Conservation (phyloP, 495 filamentous ascomycete species). For the Tuber umbilicatum region DNA sequence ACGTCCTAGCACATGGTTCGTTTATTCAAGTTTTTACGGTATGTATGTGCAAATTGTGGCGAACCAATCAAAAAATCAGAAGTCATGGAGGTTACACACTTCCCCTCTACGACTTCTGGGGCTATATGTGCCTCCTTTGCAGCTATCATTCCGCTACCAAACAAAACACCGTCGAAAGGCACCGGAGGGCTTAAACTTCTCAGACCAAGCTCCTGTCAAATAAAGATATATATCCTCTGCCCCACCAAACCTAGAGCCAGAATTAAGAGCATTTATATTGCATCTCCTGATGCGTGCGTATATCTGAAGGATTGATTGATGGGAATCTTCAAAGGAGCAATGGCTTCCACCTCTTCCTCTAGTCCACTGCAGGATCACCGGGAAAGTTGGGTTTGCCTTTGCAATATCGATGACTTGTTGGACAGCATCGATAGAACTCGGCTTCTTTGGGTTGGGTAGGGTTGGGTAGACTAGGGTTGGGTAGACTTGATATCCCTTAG, state of each 20-base stretch:
- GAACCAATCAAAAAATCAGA: too few relatives aligned
- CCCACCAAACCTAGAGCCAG: conserved; percentile 86
- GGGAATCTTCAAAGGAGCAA: conserved; percentile 93
- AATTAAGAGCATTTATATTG: conserved; percentile 77
- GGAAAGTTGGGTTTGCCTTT: conserved; percentile 81
- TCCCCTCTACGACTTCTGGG: too few relatives aligned
- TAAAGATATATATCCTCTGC: conserved; percentile 89
- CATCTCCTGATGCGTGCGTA: conserved; percentile 74
- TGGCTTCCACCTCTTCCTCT: conserved; percentile 89
- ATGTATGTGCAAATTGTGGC: too few relatives aligned
- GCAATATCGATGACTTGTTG: conserved; percentile 87
- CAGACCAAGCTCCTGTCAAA: conserved; percentile 79
- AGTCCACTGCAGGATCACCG: conserved; percentile 88
- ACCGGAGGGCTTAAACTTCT: conserved; percentile 76
- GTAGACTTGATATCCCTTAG: background rate
- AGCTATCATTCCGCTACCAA: conserved; percentile 89
- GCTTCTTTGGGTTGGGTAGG: conserved; percentile 49
- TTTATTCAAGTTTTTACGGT: conserved; percentile 45
- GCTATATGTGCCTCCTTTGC: conserved; percentile 91
- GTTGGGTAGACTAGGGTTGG: background rate
- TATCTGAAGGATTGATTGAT: conserved; percentile 85
- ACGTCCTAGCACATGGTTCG: too few relatives aligned
- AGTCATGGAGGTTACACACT: too few relatives aligned
- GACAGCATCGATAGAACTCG: conserved; percentile 80
- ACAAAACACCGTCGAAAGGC: conserved; percentile 86